phyloP scores from a whole-genome alignment of 2,329 filamentous ascomycete genomes.

The Lasiodiplodia theobromae region DNA sequence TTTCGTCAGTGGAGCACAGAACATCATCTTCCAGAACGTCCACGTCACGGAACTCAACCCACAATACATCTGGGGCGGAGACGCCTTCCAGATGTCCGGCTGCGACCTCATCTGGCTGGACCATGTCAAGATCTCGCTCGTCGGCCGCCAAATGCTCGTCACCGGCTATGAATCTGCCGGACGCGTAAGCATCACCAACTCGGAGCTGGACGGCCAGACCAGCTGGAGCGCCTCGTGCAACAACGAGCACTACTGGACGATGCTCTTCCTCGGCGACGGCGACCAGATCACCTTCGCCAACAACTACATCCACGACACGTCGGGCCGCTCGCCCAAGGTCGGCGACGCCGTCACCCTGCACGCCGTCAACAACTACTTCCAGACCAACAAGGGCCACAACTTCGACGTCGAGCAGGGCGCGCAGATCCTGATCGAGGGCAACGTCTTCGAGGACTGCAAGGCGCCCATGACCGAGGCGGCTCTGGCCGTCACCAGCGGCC shows the following conservation, averaged over 20 bases:
- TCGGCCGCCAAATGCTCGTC: conserved; percentile 56
- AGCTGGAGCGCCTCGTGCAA: conserved; percentile 55
- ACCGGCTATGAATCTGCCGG: conserved; percentile 44
- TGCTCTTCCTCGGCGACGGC: conserved; percentile 49
- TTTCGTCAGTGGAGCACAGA: conserved; percentile 42
- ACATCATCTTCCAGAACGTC: conserved; percentile 52
- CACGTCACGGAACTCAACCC: conserved; percentile 46
- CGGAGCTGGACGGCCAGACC: conserved; percentile 54
- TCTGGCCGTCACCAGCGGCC: conserved; percentile 38
- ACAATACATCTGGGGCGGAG: conserved; percentile 49
- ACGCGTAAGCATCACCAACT: conserved; percentile 56
- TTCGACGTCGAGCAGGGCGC: conserved; percentile 49
- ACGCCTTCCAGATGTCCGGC: conserved; percentile 47
- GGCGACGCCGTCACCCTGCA: conserved; percentile 40
- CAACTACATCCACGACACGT: conserved; percentile 56
- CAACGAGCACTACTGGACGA: conserved; percentile 29
- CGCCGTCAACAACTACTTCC: conserved; percentile 44
- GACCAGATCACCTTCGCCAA: conserved; percentile 53
- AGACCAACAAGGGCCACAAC: conserved; percentile 46
- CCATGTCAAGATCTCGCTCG: conserved; percentile 48
- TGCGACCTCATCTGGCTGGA: conserved; percentile 45
- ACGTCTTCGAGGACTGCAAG: conserved; percentile 53
- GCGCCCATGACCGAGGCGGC: conserved; percentile 46
- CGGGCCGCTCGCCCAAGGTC: conserved; percentile 55
- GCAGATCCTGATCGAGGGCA: conserved; percentile 51